Base-by-base conservation (phyloP, 257 asterid species). In the Ilex asprella region DNA sequence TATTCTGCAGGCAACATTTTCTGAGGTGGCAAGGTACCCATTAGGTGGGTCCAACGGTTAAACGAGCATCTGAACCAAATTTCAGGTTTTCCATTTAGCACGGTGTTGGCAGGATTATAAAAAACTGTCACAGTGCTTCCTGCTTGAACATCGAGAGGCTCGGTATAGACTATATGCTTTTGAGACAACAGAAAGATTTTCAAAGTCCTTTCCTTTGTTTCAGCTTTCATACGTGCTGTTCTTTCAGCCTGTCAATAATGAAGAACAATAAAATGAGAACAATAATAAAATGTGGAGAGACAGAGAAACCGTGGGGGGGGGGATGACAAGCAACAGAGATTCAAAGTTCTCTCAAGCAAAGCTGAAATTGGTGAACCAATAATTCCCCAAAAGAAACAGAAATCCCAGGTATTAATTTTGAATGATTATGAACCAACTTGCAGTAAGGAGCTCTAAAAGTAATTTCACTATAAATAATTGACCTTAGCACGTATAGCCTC, bases 11-110 rank as follows among this genome's bases (percentile, higher is more conserved):
- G 91, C 78, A 74, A 63, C 97, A 93, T 85, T 76, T 79, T 89
- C 62, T 85, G 94, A 66, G 97, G 95, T 29, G 88, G 88, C 80
- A 89, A 71, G n/a, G 80, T 89, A 61, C 97, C 95, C 78, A 81
- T 43, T 14, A 79, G 86, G 82, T 93, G 94, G 15, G 97, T 87
- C 99, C 99, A 93, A 49, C 88, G 96, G 60, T 93, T 93, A 78
- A 93, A 93, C 63, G 97, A 89, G 78, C 90, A 89, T 81, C 95
- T 89, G 77, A 93, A 78, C 97, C 97, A 93, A 70, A 85, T 76
- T 89, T 93, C 99, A 59, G 95, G 67, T 78, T 87, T 93, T 60
- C 95, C 99, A 76, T 77, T 84, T 58, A 93, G 79, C 63, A 87
- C 86, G 63, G 99, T 89, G 80, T 85, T 87, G 66, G 85, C 67